phyloP scores from a whole-genome alignment of 192 early-diverging fungal species.

The Paraglomus occultum region DNA sequence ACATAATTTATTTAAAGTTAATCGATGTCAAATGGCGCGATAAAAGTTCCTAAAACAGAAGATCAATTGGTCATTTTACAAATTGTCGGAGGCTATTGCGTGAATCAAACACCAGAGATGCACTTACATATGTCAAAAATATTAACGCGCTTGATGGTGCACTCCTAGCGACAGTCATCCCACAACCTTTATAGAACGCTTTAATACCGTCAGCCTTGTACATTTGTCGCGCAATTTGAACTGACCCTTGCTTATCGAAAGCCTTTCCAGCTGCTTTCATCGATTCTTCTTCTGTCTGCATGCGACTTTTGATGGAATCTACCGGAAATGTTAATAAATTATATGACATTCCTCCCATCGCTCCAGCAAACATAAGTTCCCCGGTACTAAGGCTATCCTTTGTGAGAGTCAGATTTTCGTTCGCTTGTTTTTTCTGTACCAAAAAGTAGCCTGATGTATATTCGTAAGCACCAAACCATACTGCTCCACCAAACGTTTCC shows the following conservation, averaged over 20 bases:
- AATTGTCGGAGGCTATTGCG: too few relatives aligned
- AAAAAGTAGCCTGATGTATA: conserved; percentile 59
- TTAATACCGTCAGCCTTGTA: conserved; percentile 74
- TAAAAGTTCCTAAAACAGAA: too few relatives aligned
- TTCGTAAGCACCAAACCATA: conserved; percentile 98
- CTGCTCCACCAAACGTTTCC: conserved; percentile 88
- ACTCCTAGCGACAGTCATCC: conserved; percentile 84
- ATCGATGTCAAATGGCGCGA: too few relatives aligned
- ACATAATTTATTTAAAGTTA: too few relatives aligned
- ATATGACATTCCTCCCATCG: conserved; percentile 87
- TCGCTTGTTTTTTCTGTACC: too few relatives aligned
- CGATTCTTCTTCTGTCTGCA: conserved; percentile 81
- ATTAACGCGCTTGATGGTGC: conserved; percentile 95
- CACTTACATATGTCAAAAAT: conserved; percentile 92
- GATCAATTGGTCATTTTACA: too few relatives aligned
- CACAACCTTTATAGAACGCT: conserved; percentile 91
- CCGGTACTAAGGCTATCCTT: conserved; percentile 72
- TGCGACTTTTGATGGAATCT: conserved; percentile 90
- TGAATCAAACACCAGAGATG: too few relatives aligned
- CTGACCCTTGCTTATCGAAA: conserved; percentile 45
- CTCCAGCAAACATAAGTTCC: conserved; percentile 85
- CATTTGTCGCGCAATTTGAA: conserved; percentile 61
- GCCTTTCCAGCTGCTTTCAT: background rate
- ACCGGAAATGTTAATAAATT: conserved; percentile 87
- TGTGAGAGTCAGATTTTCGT: conserved; percentile 29